Base-by-base conservation (phyloP, 2,329 filamentous ascomycete genomes). In the Aspergillus jensenii region DNA sequence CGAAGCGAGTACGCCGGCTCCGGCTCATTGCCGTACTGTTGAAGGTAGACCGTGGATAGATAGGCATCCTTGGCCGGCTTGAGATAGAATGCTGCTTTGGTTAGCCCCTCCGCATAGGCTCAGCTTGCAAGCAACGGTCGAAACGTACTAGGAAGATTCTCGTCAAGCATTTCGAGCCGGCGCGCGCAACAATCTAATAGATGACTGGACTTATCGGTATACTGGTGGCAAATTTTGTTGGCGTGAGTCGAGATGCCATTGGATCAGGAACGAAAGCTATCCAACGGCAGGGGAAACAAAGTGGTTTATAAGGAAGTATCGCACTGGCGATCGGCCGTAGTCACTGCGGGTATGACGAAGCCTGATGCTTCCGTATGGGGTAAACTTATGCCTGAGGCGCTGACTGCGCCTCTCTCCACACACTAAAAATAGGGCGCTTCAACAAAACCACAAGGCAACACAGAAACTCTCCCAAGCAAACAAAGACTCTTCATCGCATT, bases 1-100 rank as follows among this genome's bases (percentile, higher is more conserved):
- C 88, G 87, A 35, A 97, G 80, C n/a, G 88, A 81, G 75, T 98
- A 98, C 52, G 90, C 86, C 12, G 92, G 86, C 21, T 84, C 78
- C 0, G 90, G 90, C 40, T 96, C 91, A 61, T 89, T 88, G 73
- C 92, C 93, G 75, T 92, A 86, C 67, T 96, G 83, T 37, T 84
- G 83, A 63, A 76, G 73, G 56, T 75, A 75, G 58, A 77, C 71
- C 41, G 70, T 74, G 60, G 67, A 76, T 55, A 73, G 68, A 52
- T 75, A 72, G 46, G 70, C 74, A 47, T 74, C 73, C 50, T 71
- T 70, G 58, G 81, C 80, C 55, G 81, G 80, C 67, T 84, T 85
- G 62, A 87, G 76, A 68, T 84, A 86, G 77, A 87, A 87, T 53
- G 82, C 83, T 84, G 62, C 17, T 27, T 46, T 48, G 19, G 60